A percentile compares a stretch with the other conserved stretches of the same genome.
Evolutionary conservation across 2,329 filamentous ascomycete genomes (phyloP).

Genomic region (Setomelanomma holmii): DNA sequence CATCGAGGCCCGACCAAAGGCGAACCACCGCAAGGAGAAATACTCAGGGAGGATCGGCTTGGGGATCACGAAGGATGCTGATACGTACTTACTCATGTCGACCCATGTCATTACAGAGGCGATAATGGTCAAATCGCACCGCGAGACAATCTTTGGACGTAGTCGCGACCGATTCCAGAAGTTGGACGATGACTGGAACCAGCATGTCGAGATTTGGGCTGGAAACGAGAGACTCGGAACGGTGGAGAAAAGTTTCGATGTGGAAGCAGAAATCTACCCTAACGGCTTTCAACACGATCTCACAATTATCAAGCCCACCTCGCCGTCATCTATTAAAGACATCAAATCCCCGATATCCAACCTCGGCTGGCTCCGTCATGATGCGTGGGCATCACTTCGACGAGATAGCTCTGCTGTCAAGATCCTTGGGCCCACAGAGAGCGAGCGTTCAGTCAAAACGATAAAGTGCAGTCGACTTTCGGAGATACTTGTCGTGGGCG

Average conservation of each 20-base stretch:
- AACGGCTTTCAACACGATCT: slow-evolving; percentile 26
- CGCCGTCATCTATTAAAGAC: slow-evolving; percentile 1
- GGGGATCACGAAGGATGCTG: slow-evolving; percentile 11
- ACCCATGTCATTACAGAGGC: slow-evolving; percentile 30
- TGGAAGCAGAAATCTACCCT: slow-evolving; percentile 19
- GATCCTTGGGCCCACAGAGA: slow-evolving; percentile 18
- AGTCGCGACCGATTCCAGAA: slow-evolving; percentile 11
- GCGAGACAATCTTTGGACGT: slow-evolving; percentile 10
- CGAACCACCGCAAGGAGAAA: slow-evolving; percentile 15
- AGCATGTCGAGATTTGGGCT: slow-evolving; percentile 28
- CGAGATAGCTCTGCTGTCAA: slow-evolving; percentile 17
- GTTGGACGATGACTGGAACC: slow-evolving; percentile 24
- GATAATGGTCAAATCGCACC: slow-evolving; percentile 20
- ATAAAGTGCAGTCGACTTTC: slow-evolving; percentile 15
- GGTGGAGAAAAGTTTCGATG: slow-evolving; percentile 24
- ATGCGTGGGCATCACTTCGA: slow-evolving; percentile 17
- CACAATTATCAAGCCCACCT: slow-evolving; percentile 18
- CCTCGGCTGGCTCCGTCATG: slow-evolving; percentile 22
- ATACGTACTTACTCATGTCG: slow-evolving; percentile 25
- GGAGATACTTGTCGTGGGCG: slow-evolving; percentile 22
- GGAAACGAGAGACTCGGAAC: slow-evolving; percentile 24
- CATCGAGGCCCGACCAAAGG: slow-evolving; percentile 22
- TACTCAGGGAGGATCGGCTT: slow-evolving; percentile 24
- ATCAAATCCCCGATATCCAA: slow-evolving; percentile 14
- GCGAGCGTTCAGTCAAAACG: slow-evolving; percentile 14